phyloP scores from a whole-genome alignment of 1,284 basidiomycete genomes.

The Sporisorium exsertum region DNA sequence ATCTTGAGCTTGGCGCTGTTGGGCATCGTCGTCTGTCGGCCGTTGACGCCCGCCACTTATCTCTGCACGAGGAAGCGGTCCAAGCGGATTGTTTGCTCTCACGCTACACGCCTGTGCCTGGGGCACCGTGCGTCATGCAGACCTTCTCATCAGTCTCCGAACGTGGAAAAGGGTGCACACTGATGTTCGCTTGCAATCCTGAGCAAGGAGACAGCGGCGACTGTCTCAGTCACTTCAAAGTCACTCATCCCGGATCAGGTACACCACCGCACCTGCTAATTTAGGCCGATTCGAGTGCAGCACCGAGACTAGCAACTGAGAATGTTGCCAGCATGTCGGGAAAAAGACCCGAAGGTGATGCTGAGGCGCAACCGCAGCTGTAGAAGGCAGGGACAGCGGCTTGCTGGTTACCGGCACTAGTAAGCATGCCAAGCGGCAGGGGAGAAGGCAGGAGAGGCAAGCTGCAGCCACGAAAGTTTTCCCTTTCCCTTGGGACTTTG shows the following conservation, averaged over 20 bases:
- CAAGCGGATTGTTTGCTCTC: background rate
- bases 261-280: background rate
- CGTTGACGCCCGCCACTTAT: background rate
- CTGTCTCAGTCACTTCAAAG: background rate
- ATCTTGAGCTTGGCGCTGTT: too few relatives aligned
- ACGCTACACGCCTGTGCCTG: conserved; percentile 5
- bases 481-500: background rate
- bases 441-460: conserved; percentile 2
- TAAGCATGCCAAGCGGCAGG: conserved; percentile 31
- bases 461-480: background rate
- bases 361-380: background rate
- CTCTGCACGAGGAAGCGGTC: background rate
- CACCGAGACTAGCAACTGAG: background rate
- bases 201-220: conserved; percentile 12
- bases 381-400: background rate
- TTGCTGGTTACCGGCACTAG: conserved; percentile 5
- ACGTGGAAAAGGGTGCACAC: background rate
- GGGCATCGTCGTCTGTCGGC: background rate
- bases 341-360: background rate
- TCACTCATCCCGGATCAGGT: conserved; percentile 1
- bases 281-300: background rate
- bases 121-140: conserved; percentile 8
- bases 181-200: conserved; percentile 7
- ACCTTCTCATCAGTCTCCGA: background rate
- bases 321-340: background rate